Base-by-base conservation (phyloP, 768 basidiomycete genomes). In the Clavulina sp. region DNA sequence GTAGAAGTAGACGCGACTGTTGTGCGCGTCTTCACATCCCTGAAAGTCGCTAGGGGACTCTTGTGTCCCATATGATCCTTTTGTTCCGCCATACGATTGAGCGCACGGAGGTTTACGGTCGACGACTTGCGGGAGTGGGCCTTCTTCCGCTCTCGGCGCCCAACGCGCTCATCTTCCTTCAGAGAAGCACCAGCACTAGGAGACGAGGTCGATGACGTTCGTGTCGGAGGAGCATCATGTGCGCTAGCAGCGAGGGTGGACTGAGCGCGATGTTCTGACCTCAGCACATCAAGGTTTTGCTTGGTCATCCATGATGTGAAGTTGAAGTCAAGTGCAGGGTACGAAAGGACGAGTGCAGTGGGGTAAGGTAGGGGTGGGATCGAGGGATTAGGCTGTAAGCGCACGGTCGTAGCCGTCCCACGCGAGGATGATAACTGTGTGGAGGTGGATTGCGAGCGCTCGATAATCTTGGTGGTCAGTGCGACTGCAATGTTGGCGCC, bases 261-360 rank as follows among this genome's bases (percentile, higher is more conserved):
- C n/a, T n/a, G n/a, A n/a, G n/a, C n/a, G n/a, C n/a, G 13, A 13
- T 46, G 85, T 63, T 97, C 92, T 2, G 82, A 76, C 50, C 83
- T 76, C 13, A 97, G 70, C 28, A 93, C 82, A 3, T 77, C 79
- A 52, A 96, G 70, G 63, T 96, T 79, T 19, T 74, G 65, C 7
- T 67, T 78, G 0, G 84, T 75, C 87, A 91, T 89, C 93, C 93
- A 97, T 21, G 91, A 93, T 0, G 88, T 89, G 60, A 93, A 96
- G 64, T 97, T 96, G 69, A 99, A 97, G 64, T 97, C 92, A 41
- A 97, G 73, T 24, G 84, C 84, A 0, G 92, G 77, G 64, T 97
- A 99, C 57, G 78, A 87, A 50, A 93, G 75, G 28, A 95, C 79
- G 53, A 97, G 70, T 1, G 84, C 84, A 34, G 81, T 66, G 1